phyloP scores from a whole-genome alignment of 1,284 basidiomycete species.

The Ustilago nuda region DNA sequence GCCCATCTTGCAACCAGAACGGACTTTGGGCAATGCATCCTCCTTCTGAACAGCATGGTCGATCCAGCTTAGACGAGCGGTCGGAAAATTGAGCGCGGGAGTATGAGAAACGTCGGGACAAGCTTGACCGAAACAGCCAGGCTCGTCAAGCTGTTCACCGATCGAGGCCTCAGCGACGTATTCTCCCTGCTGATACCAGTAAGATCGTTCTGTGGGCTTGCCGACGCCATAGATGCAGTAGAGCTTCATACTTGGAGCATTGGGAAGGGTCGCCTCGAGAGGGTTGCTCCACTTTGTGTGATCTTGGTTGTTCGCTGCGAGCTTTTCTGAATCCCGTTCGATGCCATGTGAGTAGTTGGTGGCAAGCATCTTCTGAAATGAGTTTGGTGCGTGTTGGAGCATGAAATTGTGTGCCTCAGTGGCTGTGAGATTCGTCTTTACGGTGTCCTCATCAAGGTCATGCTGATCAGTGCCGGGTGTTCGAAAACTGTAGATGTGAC shows the following conservation, averaged over 20 bases:
- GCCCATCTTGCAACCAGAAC: conserved; percentile 64
- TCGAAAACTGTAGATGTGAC: conserved; percentile 85
- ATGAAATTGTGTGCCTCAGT: conserved; percentile 83
- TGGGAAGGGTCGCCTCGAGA: conserved; percentile 81
- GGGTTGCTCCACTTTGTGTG: conserved; percentile 85
- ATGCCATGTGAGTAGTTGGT: conserved; percentile 94
- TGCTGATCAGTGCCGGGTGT: conserved; percentile 44
- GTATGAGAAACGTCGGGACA: conserved; percentile 50
- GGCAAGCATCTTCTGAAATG: conserved; percentile 87
- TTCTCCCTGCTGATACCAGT: conserved; percentile 63
- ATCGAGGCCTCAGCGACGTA: conserved; percentile 40
- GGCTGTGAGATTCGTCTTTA: conserved; percentile 76
- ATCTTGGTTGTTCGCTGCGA: conserved; percentile 67
- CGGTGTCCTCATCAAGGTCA: conserved; percentile 40
- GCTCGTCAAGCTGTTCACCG: conserved; percentile 44
- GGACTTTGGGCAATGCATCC: conserved; percentile 53
- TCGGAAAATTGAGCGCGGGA: conserved; percentile 56
- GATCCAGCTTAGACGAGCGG: conserved; percentile 57
- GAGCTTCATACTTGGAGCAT: conserved; percentile 91
- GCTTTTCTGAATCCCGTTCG: conserved; percentile 76
- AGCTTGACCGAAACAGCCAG: conserved; percentile 31
- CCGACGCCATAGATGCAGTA: conserved; percentile 96
- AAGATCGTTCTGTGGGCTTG: conserved; percentile 87
- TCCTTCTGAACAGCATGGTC: conserved; percentile 49
- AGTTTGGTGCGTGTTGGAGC: conserved; percentile 81